These are phyloP conservation scores for Talaromyces trachyspermus DNA, from an alignment of 495 filamentous ascomycete genomes.

Conservation along the genomic window DNA sequence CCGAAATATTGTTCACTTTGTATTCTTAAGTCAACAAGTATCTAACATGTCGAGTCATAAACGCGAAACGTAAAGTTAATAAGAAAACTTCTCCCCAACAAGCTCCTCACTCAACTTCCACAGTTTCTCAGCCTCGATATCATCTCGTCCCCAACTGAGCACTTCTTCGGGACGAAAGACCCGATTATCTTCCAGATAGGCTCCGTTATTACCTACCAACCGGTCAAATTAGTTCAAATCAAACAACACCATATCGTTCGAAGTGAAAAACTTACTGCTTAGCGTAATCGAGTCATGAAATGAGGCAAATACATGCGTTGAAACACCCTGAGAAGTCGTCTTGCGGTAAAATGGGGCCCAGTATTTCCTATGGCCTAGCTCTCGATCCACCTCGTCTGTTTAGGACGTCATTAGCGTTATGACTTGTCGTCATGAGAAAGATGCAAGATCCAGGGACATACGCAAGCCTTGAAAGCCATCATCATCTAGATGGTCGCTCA, in stretches of 20 bases:
- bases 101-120: slow-evolving; percentile 11
- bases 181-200: slow-evolving; percentile 31
- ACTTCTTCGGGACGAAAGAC: slow-evolving; percentile 29
- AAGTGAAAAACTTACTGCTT: slow-evolving; percentile 24
- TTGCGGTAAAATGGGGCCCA: slow-evolving; percentile 33
- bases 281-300: slow-evolving; percentile 40
- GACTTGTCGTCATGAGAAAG: too few species aligned
- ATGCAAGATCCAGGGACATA: too few species aligned
- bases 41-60: neutral
- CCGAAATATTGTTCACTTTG: neutral
- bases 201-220: slow-evolving; percentile 27
- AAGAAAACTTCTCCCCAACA: slow-evolving; percentile 6
- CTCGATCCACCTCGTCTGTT: slow-evolving; percentile 11
- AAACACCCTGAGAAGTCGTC: slow-evolving; percentile 43
- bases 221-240: too few species aligned
- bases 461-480: slow-evolving; percentile 14
- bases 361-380: slow-evolving; percentile 18
- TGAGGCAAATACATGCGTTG: slow-evolving; percentile 51
- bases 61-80: neutral
- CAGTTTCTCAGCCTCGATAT: slow-evolving; percentile 35
- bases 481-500: slow-evolving; percentile 21
- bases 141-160: slow-evolving; percentile 28
- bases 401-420: too few species aligned
- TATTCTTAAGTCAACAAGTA: neutral
- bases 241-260: too few species aligned